Conservation (phyloP, 2,329 filamentous ascomycete species). For the Talaromyces piceae region DNA sequence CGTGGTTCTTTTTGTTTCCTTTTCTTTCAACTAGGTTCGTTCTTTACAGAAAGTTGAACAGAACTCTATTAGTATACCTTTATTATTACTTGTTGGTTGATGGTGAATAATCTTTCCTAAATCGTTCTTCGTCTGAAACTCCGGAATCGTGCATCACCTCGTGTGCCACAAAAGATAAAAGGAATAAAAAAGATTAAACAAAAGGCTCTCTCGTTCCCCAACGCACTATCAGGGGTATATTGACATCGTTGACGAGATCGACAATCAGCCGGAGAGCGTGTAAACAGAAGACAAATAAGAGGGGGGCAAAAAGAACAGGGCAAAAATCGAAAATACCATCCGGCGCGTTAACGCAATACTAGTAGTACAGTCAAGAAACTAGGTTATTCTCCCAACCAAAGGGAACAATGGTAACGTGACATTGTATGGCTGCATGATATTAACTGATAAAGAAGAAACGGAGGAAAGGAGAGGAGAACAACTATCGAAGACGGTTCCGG, state of each 20-base stretch:
- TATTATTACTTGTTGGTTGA: not conserved
- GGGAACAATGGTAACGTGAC: not conserved
- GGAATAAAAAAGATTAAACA: not conserved
- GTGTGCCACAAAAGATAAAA: too few relatives aligned
- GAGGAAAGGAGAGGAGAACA: not conserved
- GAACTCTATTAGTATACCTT: not conserved
- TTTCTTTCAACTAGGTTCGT: too few relatives aligned
- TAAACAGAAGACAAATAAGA: not conserved
- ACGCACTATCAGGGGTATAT: not conserved
- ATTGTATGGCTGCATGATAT: not conserved
- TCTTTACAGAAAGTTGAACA: too few relatives aligned
- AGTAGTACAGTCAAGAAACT: not conserved
- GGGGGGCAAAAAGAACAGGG: not conserved
- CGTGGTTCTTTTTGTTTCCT: not conserved
- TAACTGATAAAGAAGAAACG: too few relatives aligned
- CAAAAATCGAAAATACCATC: not conserved
- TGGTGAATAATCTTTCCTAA: not conserved
- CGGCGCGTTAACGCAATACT: not conserved
- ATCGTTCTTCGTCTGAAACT: not conserved
- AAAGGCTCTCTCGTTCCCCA: not conserved
- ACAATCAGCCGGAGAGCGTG: not conserved
- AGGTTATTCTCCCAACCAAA: not conserved
- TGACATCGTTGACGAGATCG: not conserved
- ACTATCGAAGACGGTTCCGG: not conserved
- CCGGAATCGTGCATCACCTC: not conserved